Conservation (phyloP, 306 rosid genomes). For the Castanospermum australe region DNA sequence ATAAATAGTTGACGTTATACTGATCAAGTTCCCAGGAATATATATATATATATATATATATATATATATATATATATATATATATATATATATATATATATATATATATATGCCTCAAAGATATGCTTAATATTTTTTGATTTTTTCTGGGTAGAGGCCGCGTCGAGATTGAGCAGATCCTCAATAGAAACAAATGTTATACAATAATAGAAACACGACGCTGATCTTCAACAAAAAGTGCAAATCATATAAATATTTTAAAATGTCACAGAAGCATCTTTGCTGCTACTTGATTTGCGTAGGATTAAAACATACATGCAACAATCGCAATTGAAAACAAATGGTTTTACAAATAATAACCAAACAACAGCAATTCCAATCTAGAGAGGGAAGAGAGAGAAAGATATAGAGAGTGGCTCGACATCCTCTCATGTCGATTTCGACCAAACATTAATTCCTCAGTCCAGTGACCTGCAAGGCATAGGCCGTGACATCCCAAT, state of each 20-base stretch:
- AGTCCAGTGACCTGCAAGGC: conserved; percentile 51
- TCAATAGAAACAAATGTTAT: background rate
- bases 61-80: background rate
- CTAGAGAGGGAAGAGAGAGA: conserved; percentile 22
- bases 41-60: background rate
- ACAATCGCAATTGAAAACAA: conserved; percentile 47
- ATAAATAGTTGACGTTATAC: background rate
- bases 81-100: background rate
- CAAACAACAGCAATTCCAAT: conserved; percentile 45
- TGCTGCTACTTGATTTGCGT: conserved; percentile 31
- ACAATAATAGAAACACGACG: background rate
- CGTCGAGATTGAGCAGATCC: background rate
- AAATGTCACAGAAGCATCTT: conserved; percentile 38
- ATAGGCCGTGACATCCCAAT: conserved; percentile 20
- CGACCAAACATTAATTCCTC: conserved; percentile 31
- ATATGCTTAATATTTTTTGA: background rate
- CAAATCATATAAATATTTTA: conserved; percentile 22
- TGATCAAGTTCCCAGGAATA: background rate
- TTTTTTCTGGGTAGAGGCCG: too few relatives aligned
- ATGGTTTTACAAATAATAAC: conserved; percentile 45
- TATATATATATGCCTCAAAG: background rate
- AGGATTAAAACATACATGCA: conserved; percentile 45
- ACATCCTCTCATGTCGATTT: conserved; percentile 86
- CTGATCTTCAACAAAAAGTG: background rate
- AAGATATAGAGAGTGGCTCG: conserved; percentile 35